A percentile compares a stretch with the other conserved stretches of the same genome.
Evolutionary conservation across 306 rosid genomes (phyloP).

Genomic region (Malus orientalis): DNA sequence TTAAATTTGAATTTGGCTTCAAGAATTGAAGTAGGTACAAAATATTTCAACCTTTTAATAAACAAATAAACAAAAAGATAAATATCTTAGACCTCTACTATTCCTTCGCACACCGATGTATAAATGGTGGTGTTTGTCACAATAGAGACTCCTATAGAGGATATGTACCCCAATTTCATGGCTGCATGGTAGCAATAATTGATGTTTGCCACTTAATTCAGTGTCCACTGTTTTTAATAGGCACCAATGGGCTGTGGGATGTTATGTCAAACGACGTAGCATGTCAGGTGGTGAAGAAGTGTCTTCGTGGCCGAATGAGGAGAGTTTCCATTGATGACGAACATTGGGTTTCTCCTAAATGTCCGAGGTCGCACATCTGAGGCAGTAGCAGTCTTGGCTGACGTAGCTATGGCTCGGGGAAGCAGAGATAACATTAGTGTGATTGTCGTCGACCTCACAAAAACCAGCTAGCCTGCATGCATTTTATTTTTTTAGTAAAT

Average conservation of each 20-base stretch:
- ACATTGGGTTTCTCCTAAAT: not conserved
- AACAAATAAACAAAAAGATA: too few species aligned
- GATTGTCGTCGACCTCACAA: conserved; percentile 56
- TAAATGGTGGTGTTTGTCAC: too few species aligned
- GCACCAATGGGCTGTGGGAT: conserved; percentile 65
- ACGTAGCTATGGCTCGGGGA: conserved; percentile 73
- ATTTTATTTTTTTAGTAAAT: not conserved
- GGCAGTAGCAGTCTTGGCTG: conserved; percentile 60
- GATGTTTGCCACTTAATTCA: too few species aligned
- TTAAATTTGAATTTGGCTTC: too few species aligned
- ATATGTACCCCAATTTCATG: too few species aligned
- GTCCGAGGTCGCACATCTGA: conserved; percentile 20
- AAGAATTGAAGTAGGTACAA: too few species aligned
- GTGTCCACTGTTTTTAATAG: too few species aligned
- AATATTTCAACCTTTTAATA: too few species aligned
- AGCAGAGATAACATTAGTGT: conserved; percentile 84
- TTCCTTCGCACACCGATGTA: too few species aligned
- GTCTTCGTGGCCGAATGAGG: conserved; percentile 30
- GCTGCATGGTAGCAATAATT: too few species aligned
- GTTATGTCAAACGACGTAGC: conserved; percentile 61
- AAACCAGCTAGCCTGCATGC: conserved; percentile 8
- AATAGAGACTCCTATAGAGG: too few species aligned
- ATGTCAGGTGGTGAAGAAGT: conserved; percentile 59
- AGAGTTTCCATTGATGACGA: conserved; percentile 1
- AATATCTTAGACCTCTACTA: too few species aligned